phyloP scores from a whole-genome alignment of 2,329 filamentous ascomycete genomes.

The Pseudogymnoascus sp. region DNA sequence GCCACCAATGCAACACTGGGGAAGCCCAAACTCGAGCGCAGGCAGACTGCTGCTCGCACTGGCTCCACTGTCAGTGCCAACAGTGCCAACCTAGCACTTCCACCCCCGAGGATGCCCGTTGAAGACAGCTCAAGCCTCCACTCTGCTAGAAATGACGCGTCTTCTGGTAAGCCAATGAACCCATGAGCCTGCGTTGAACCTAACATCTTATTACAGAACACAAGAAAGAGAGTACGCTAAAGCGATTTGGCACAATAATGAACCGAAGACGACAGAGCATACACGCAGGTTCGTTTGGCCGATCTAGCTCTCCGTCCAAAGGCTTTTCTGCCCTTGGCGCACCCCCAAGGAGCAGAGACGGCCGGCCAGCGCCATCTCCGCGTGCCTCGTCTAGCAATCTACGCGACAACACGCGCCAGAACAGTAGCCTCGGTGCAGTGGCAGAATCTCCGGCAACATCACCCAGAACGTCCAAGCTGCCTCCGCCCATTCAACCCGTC shows the following conservation, averaged over 20 bases:
- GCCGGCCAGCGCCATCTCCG: conserved; percentile 42
- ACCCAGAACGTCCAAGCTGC: conserved; percentile 26
- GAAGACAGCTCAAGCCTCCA: conserved; percentile 25
- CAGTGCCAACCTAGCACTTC: conserved; percentile 20
- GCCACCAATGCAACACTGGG: conserved; percentile 35
- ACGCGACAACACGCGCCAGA: conserved; percentile 37
- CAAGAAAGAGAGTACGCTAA: conserved; percentile 45
- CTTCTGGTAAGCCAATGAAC: conserved; percentile 24
- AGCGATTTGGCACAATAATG: conserved; percentile 62
- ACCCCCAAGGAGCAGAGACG: conserved; percentile 56
- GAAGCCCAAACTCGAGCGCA: conserved; percentile 27
- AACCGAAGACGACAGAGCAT: conserved; percentile 60
- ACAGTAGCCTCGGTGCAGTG: conserved; percentile 48
- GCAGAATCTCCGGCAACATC: conserved; percentile 45
- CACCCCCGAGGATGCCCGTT: conserved; percentile 17
- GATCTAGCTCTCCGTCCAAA: conserved; percentile 47
- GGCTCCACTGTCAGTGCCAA: conserved; percentile 13
- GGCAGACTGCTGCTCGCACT: conserved; percentile 20
- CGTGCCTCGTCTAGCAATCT: conserved; percentile 54
- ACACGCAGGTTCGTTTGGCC: conserved; percentile 51
- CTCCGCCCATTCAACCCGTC: conserved; percentile 30
- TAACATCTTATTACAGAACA: conserved; percentile 38
- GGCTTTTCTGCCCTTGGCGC: conserved; percentile 50
- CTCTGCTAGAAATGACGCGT: conserved; percentile 16
- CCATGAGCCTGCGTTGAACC: conserved; percentile 16